These are phyloP conservation scores for Euphrasia confusa DNA, from an alignment of 257 asterid species.

Conservation along the genomic window DNA sequence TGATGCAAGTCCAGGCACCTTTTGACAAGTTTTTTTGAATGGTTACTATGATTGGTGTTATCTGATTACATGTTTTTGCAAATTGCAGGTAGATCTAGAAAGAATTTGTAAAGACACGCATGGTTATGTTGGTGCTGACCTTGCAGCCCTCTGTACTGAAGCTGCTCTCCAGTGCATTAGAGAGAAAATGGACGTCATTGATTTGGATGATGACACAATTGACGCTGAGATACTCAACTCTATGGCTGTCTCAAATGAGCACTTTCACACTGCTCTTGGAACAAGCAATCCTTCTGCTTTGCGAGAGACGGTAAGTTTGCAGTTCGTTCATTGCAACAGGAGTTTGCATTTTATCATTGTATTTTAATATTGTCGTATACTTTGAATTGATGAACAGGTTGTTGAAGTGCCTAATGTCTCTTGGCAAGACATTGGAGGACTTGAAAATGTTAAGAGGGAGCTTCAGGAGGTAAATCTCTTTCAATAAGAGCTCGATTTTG, in stretches of 20 bases:
- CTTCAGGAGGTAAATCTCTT: conserved; percentile 42
- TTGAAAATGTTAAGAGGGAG: conserved; percentile 53
- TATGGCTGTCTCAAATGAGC: conserved; percentile 59
- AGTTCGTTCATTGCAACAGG: not conserved
- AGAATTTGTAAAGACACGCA: conserved; percentile 45
- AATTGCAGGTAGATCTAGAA: conserved; percentile 50
- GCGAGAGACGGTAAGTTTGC: conserved; percentile 46
- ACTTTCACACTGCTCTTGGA: conserved; percentile 62
- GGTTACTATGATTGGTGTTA: not conserved
- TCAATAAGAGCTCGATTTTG: no score
- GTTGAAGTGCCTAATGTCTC: conserved; percentile 47
- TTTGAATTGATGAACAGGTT: conserved; percentile 29
- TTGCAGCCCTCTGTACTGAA: conserved; percentile 62
- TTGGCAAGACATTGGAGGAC: conserved; percentile 59
- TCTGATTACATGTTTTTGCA: not conserved
- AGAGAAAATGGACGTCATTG: conserved; percentile 59
- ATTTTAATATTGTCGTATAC: not conserved
- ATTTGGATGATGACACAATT: conserved; percentile 50
- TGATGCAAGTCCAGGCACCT: conserved; percentile 31
- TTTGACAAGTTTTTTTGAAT: not conserved
- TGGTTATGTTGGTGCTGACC: conserved; percentile 60
- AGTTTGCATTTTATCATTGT: not conserved
- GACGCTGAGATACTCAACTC: conserved; percentile 59
- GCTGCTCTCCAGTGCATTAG: conserved; percentile 60
- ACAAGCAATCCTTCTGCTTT: conserved; percentile 63